These are phyloP conservation scores for Cicer cuneatum DNA, from an alignment of 306 rosid species.

Conservation along the genomic window DNA sequence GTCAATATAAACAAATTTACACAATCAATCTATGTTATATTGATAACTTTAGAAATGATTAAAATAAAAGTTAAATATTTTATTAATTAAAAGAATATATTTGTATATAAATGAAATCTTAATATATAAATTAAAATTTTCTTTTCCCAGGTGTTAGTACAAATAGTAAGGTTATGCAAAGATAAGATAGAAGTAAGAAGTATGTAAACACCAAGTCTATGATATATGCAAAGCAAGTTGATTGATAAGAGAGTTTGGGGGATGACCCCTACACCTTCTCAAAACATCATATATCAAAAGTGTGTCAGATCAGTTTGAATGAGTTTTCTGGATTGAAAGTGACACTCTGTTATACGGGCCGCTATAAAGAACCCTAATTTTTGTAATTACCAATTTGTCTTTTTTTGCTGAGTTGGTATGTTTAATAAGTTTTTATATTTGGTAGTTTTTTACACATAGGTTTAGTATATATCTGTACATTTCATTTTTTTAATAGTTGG, in stretches of 20 bases:
- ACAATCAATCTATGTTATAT: too few relatives aligned
- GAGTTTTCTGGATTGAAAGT: constrained; percentile 47
- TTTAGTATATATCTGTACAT: background rate
- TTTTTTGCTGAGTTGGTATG: constrained; percentile 42
- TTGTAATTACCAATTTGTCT: constrained; percentile 52
- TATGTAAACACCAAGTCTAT: constrained; percentile 41
- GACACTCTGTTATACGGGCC: constrained; percentile 45
- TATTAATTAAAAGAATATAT: too few relatives aligned
- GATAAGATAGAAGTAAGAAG: background rate
- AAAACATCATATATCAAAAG: constrained; percentile 21
- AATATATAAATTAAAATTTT: background rate
- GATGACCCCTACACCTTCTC: constrained; percentile 49
- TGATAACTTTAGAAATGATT: too few relatives aligned
- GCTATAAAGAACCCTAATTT: constrained; percentile 43
- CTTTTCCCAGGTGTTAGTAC: constrained; percentile 40
- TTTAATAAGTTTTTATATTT: constrained; percentile 8
- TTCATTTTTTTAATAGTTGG: background rate
- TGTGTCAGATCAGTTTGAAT: constrained; percentile 50
- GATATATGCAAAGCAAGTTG: constrained; percentile 26
- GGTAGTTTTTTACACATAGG: background rate
- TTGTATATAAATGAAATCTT: too few relatives aligned
- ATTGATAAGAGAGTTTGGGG: constrained; percentile 35
- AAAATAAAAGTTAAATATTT: too few relatives aligned
- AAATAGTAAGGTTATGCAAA: constrained; percentile 39
- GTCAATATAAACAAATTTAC: too few relatives aligned